phyloP scores from a whole-genome alignment of 2,329 filamentous ascomycete genomes.

The Myriangium duriaei region DNA sequence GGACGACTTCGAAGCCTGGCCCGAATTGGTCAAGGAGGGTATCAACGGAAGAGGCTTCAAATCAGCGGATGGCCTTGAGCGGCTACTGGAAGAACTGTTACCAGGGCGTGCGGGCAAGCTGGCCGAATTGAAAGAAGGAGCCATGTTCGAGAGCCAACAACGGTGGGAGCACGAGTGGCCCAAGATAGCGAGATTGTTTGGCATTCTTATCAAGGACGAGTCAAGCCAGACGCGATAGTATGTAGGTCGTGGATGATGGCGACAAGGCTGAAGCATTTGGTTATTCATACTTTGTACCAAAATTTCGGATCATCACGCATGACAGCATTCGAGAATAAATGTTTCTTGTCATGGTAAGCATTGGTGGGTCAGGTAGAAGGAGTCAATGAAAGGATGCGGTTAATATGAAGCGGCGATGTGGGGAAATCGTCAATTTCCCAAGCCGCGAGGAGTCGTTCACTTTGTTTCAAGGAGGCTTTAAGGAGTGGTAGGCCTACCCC shows the following conservation, averaged over 20 bases:
- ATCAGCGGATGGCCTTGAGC: constrained; percentile 52
- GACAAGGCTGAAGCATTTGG: too few relatives aligned
- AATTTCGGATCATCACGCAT: too few relatives aligned
- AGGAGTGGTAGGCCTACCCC: background rate
- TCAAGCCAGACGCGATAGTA: background rate
- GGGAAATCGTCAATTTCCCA: background rate
- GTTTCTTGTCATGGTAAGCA: too few relatives aligned
- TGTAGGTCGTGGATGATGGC: too few relatives aligned
- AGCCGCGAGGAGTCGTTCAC: background rate
- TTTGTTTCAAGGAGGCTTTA: background rate
- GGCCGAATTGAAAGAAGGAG: constrained; percentile 58
- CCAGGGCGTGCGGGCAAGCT: constrained; percentile 42
- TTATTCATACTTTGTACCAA: too few relatives aligned
- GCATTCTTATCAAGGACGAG: background rate
- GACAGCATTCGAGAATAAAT: too few relatives aligned
- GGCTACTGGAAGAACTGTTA: constrained; percentile 54
- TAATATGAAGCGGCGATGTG: background rate
- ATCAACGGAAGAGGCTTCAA: constrained; percentile 78
- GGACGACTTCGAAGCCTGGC: constrained; percentile 73
- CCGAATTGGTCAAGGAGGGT: constrained; percentile 78
- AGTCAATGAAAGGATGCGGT: too few relatives aligned
- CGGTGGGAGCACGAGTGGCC: constrained; percentile 95
- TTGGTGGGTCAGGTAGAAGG: too few relatives aligned
- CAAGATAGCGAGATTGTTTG: constrained; percentile 58
- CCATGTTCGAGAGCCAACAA: constrained; percentile 59